A percentile compares a stretch with the other conserved stretches of the same genome.
Conservation (phyloP, 73 alveolate genomes). For the Tetrahymena thermophila region DNA sequence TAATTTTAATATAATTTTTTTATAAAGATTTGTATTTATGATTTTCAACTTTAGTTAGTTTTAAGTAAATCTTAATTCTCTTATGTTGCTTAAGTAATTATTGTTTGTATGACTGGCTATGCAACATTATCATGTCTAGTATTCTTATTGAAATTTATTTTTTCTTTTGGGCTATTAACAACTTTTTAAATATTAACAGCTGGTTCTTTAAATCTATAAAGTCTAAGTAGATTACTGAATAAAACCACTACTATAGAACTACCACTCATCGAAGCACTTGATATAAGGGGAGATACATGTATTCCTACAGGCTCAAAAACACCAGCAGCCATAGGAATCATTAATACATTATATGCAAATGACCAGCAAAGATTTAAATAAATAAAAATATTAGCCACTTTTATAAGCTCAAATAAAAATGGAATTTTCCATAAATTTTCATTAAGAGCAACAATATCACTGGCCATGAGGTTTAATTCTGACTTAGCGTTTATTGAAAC, state of each 20-base stretch:
- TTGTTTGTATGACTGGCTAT: background rate
- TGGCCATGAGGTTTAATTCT: constrained; percentile 33
- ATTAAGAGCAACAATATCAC: constrained; percentile 20
- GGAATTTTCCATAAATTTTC: constrained; percentile 34
- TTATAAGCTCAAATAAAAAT: constrained; percentile 10
- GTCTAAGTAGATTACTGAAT: constrained; percentile 19
- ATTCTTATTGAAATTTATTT: background rate
- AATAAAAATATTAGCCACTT: background rate
- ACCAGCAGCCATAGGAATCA: constrained; percentile 48
- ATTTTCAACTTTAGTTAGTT: background rate
- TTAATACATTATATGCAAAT: constrained; percentile 27
- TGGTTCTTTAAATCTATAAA: constrained; percentile 8
- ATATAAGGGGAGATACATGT: constrained; percentile 23
- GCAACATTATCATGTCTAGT: background rate
- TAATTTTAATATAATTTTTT: too few relatives aligned
- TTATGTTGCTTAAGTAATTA: background rate
- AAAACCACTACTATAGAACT: constrained; percentile 33
- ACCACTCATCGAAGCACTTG: constrained; percentile 32
- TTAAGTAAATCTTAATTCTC: background rate
- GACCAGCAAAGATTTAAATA: constrained; percentile 32
- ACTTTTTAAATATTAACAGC: background rate
- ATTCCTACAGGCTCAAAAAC: constrained; percentile 32
- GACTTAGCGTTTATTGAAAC: constrained; percentile 43
- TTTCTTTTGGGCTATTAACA: background rate
- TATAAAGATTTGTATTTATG: too few relatives aligned